Conservation (phyloP, 2,329 filamentous ascomycete species). For the Cladophialophora bantiana region DNA sequence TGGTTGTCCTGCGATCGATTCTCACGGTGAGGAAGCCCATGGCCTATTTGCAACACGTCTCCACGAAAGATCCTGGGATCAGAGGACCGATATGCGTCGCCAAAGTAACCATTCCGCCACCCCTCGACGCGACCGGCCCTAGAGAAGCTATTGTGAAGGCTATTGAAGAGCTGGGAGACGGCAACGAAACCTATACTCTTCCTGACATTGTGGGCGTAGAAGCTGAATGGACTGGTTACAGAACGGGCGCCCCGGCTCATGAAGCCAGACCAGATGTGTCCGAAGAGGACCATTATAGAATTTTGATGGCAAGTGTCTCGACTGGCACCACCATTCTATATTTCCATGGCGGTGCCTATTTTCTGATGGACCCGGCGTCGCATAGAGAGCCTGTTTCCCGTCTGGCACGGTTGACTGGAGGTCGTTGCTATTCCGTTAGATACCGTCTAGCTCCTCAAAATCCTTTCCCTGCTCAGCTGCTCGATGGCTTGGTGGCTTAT, state of each 20-base stretch:
- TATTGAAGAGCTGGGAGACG: conserved; percentile 50
- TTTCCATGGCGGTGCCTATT: conserved; percentile 57
- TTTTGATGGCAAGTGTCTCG: conserved; percentile 49
- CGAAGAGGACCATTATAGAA: conserved; percentile 52
- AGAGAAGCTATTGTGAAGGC: conserved; percentile 47
- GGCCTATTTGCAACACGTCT: conserved; percentile 68
- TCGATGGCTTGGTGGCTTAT: conserved; percentile 57
- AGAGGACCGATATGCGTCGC: conserved; percentile 85
- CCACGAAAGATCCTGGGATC: conserved; percentile 69
- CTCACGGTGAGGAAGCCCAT: conserved; percentile 62
- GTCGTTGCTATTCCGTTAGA: conserved; percentile 53
- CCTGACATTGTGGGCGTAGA: conserved; percentile 49
- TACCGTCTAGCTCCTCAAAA: conserved; percentile 58
- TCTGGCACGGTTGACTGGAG: conserved; percentile 49
- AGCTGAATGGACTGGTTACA: conserved; percentile 56
- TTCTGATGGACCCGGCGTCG: conserved; percentile 54
- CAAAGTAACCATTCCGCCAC: conserved; percentile 69
- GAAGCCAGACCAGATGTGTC: conserved; percentile 50
- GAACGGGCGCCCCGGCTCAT: conserved; percentile 48
- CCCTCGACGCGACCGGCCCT: conserved; percentile 50
- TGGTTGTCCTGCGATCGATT: conserved; percentile 74
- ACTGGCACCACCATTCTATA: conserved; percentile 54
- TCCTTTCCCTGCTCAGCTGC: conserved; percentile 55
- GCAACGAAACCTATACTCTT: conserved; percentile 48
- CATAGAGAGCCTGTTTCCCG: conserved; percentile 49